Conservation (phyloP, 139 green algal species). For the Coelastrella sp. region DNA sequence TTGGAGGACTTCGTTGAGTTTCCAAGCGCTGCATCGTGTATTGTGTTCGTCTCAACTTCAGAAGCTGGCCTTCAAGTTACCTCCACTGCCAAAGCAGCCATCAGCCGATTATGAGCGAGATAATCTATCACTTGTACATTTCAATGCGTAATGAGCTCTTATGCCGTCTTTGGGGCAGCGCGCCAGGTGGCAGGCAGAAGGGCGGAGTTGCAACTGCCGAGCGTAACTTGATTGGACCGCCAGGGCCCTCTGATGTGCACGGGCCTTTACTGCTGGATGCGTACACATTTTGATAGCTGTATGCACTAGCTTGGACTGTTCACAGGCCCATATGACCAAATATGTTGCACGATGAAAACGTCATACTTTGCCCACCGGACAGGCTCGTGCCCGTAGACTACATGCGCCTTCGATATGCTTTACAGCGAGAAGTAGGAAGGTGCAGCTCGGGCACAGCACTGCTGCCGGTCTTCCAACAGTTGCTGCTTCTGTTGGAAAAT, state of each 20-base stretch:
- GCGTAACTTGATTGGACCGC: neutral
- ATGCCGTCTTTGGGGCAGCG: neutral
- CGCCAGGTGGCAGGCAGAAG: neutral
- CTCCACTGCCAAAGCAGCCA: too few relatives aligned
- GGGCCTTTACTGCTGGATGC: too few relatives aligned
- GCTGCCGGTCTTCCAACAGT: neutral
- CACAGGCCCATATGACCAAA: too few relatives aligned
- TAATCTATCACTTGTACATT: too few relatives aligned
- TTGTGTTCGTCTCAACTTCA: too few relatives aligned
- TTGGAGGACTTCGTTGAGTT: too few relatives aligned
- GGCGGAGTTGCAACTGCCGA: neutral
- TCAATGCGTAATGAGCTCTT: neutral
- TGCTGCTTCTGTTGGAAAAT: conserved; percentile 24
- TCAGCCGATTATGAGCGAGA: too few relatives aligned
- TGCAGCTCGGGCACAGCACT: neutral
- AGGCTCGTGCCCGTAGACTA: conserved; percentile 19
- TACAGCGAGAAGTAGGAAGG: neutral
- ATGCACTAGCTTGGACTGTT: too few relatives aligned
- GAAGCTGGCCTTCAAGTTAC: too few relatives aligned
- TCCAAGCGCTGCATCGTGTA: too few relatives aligned
- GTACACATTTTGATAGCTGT: too few relatives aligned
- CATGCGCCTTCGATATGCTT: neutral
- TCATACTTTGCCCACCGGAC: conserved; percentile 16
- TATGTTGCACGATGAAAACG: neutral
- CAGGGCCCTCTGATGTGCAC: too few relatives aligned